Base-by-base conservation (phyloP, 345 rosid genomes). In the Viola odorata region DNA sequence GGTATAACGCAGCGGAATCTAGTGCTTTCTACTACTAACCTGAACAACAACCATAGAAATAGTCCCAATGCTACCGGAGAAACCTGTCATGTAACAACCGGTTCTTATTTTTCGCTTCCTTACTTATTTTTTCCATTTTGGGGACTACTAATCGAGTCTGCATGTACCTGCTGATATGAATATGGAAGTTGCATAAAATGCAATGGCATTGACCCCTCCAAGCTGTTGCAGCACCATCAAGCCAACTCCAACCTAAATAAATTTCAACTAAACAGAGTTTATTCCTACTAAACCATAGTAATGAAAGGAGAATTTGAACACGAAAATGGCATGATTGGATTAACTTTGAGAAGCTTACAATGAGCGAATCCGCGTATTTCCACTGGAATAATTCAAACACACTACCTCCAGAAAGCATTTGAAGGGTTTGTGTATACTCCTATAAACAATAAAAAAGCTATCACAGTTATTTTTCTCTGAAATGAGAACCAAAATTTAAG, bases 191-290 rank as follows among this genome's bases (percentile, higher is more conserved):
- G 80, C 77, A 66, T 80, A 76, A 45, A 70, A 76, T 7, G 59
- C 75, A 55, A 73, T 49, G 62, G 70, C 81, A 50, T 73, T 80
- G 55, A 84, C 84, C 49, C 97, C 97, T 64, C 95, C 91, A 55
- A 91, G 80, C 52, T 87, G 87, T 70, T 89, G 97, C 73, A 91
- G 73, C 56, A 70, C 85, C 91, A 91, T 91, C 65, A 91, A 73
- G 45, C 87, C 89, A 58, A 85, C 80, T 38, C 84, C 92, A 64
- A 86, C 82, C 92, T 84, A 55, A 41, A 48, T n/a, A 47, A 58
- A 63, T 53, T 44, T 9, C 6, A 16, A 11, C 40, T 4, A n/a
- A 23, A 10, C 9, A 9, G 11, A 11, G 38, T 10, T 14, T 16
- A 16, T 37, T 15, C 7, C 17, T 0, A 16, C 40, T n/a, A 36